Evolutionary conservation across 345 rosid genomes (phyloP).

Genomic region (Populus tremula): DNA sequence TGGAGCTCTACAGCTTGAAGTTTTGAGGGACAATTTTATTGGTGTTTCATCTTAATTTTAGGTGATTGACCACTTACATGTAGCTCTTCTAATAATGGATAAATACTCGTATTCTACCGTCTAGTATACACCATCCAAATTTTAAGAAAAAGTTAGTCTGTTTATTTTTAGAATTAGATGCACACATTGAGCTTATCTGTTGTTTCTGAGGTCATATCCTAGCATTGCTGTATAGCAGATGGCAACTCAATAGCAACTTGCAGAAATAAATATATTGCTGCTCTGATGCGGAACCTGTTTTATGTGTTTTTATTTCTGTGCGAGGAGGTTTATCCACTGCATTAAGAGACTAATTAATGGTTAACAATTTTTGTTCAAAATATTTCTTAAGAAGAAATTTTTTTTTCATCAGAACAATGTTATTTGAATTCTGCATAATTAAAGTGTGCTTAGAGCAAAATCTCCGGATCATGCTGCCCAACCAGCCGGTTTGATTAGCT

Average conservation of each 20-base stretch:
- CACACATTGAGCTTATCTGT: background rate
- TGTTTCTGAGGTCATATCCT: background rate
- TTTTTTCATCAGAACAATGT: too few species aligned
- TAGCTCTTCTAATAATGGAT: background rate
- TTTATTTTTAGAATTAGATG: background rate
- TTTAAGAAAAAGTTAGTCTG: background rate
- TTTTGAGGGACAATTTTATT: background rate
- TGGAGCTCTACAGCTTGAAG: background rate
- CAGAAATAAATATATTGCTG: background rate
- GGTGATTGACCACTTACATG: background rate
- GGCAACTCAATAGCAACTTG: background rate
- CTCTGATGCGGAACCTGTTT: too few species aligned
- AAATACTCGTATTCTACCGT: background rate
- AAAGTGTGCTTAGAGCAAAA: too few species aligned
- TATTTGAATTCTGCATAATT: too few species aligned
- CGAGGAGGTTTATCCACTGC: background rate
- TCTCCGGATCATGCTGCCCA: too few species aligned
- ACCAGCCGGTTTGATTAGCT: too few species aligned
- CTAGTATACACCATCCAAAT: background rate
- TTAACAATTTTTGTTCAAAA: too few species aligned
- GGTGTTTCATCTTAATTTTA: background rate
- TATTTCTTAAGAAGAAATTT: too few species aligned
- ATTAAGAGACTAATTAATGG: background rate
- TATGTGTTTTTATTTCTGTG: background rate
- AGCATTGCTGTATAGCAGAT: background rate